phyloP scores from a whole-genome alignment of 768 basidiomycete species.

The Wakefieldia striispora region DNA sequence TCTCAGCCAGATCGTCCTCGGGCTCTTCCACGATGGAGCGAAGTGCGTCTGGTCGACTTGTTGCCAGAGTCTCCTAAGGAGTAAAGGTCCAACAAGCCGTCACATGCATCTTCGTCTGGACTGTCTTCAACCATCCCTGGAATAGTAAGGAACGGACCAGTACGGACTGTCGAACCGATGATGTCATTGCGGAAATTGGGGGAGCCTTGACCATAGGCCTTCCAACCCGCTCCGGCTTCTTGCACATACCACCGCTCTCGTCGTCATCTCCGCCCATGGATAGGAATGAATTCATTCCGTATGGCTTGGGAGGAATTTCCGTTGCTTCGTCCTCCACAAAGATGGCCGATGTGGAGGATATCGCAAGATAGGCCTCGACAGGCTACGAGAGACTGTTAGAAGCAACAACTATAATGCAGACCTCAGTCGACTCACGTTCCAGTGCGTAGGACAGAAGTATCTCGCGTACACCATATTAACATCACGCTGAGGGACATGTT shows the following conservation, averaged over 20 bases:
- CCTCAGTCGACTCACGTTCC: conserved; percentile 13
- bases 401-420: neutral
- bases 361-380: conserved; percentile 16
- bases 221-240: neutral
- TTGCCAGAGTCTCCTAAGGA: neutral
- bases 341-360: conserved; percentile 14
- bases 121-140: neutral
- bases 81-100: neutral
- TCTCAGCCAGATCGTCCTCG: too few relatives aligned
- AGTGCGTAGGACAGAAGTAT: conserved; percentile 21
- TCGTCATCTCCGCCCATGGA: conserved; percentile 1
- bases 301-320: neutral
- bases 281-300: conserved; percentile 15
- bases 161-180: conserved; percentile 14
- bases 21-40: too few relatives aligned
- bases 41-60: too few relatives aligned
- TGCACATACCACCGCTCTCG: too few relatives aligned
- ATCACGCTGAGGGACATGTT: conserved; percentile 5
- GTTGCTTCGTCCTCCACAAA: conserved; percentile 18
- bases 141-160: conserved; percentile 11
- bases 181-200: conserved; percentile 11
- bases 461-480: conserved; percentile 23
- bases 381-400: neutral
- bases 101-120: neutral
- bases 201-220: neutral